Percentiles rank a stretch among this genome's conserved stretches.
These are phyloP conservation scores for Herpetospermum pedunculosum DNA, from an alignment of 306 rosid species.

Conservation along the genomic window DNA sequence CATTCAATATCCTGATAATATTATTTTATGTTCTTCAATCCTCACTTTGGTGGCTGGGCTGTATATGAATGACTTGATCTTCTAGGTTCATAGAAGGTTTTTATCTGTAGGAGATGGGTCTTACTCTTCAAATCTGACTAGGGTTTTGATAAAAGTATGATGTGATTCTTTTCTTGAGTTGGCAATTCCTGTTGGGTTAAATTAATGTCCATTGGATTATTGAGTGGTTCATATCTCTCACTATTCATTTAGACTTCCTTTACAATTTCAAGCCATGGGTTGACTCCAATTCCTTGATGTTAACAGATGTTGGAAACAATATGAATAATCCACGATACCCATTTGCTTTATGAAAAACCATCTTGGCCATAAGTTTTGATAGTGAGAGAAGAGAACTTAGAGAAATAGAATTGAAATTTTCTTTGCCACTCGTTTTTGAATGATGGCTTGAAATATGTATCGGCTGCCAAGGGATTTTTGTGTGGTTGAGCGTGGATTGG, in stretches of 20 bases:
- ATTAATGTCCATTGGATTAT: neutral
- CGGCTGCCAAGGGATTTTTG: neutral
- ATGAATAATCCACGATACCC: constrained; percentile 1
- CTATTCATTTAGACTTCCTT: neutral
- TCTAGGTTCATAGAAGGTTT: too few species aligned
- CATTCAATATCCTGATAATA: neutral
- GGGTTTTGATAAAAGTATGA: neutral
- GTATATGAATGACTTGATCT: too few species aligned
- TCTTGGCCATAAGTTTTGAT: neutral
- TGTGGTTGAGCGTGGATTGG: neutral
- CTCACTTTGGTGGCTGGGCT: neutral
- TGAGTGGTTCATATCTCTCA: constrained; percentile 6
- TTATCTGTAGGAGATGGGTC: too few species aligned
- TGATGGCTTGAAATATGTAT: neutral
- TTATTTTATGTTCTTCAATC: neutral
- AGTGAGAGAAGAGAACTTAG: neutral
- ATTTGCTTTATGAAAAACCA: neutral
- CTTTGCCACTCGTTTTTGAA: neutral
- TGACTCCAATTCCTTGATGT: constrained; percentile 11
- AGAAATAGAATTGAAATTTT: neutral
- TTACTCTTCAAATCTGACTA: neutral
- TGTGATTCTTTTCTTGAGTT: neutral
- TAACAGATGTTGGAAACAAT: neutral
- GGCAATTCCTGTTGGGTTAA: neutral
- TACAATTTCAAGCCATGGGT: constrained; percentile 6